phyloP scores from a whole-genome alignment of 129 eudicot genomes.

The Flaveria bidentis region DNA sequence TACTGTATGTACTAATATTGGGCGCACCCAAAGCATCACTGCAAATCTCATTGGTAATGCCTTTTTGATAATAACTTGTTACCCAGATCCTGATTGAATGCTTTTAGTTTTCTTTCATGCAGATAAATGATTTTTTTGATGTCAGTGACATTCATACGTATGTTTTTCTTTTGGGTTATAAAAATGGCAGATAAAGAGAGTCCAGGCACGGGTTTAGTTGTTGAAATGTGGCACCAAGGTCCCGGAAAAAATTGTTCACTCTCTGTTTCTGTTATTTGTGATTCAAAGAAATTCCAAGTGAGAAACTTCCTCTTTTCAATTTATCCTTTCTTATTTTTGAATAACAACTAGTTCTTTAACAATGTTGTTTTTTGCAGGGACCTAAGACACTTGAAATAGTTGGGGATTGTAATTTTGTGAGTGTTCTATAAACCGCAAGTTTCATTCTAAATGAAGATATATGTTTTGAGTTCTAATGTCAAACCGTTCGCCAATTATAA shows the following conservation, averaged over 20 bases:
- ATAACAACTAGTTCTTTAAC: constrained; percentile 7
- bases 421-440: constrained; percentile 38
- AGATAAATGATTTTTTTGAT: not conserved
- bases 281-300: constrained; percentile 63
- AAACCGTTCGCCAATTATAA: not conserved
- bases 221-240: constrained; percentile 55
- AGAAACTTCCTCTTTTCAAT: constrained; percentile 25
- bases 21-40: constrained; percentile 52
- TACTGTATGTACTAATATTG: constrained; percentile 76
- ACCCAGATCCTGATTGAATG: not conserved
- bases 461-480: not conserved
- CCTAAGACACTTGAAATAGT: constrained; percentile 28
- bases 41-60: constrained; percentile 66
- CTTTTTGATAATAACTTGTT: not conserved
- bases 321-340: not conserved
- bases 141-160: not conserved
- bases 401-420: constrained; percentile 38
- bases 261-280: constrained; percentile 80
- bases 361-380: constrained; percentile 52
- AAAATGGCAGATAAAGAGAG: constrained; percentile 60
- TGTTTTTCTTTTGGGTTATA: constrained; percentile 20
- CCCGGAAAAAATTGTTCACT: constrained; percentile 65
- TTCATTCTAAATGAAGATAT: constrained; percentile 6
- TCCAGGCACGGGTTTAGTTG: constrained; percentile 65
- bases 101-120: not conserved